Percentiles rank a stretch among this genome's conserved stretches.
Conservation (phyloP, 345 rosid species). For the Lepidium sativum region DNA sequence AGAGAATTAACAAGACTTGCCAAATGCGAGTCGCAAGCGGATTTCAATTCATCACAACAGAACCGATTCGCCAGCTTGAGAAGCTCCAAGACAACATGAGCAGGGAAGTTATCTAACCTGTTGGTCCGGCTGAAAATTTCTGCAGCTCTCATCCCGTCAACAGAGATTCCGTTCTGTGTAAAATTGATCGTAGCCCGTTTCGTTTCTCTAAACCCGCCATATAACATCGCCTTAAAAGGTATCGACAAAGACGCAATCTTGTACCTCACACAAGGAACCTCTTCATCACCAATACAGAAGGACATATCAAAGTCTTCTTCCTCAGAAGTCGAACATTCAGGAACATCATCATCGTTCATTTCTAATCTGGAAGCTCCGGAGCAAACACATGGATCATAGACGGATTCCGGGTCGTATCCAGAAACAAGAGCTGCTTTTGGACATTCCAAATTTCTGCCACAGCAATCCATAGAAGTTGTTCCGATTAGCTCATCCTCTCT, state of each 20-base stretch:
- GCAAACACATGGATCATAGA: slow-evolving; percentile 60
- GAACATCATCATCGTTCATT: slow-evolving; percentile 19
- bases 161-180: slow-evolving; percentile 56
- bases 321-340: slow-evolving; percentile 67
- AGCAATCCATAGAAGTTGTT: slow-evolving; percentile 65
- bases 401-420: slow-evolving; percentile 66
- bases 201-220: slow-evolving; percentile 66
- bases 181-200: slow-evolving; percentile 62
- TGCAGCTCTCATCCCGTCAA: slow-evolving; percentile 60
- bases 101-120: slow-evolving; percentile 38
- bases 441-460: slow-evolving; percentile 76
- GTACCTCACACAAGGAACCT: slow-evolving; percentile 60
- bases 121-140: slow-evolving; percentile 69
- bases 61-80: slow-evolving; percentile 71
- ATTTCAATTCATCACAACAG: slow-evolving; percentile 81
- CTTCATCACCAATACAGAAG: slow-evolving; percentile 68
- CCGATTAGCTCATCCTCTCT: slow-evolving; percentile 88
- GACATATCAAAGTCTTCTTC: slow-evolving; percentile 62
- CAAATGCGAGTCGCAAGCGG: slow-evolving; percentile 63
- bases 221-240: slow-evolving; percentile 74
- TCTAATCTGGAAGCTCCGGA: slow-evolving; percentile 32
- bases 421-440: slow-evolving; percentile 68
- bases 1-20: slow-evolving; percentile 48
- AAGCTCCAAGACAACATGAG: slow-evolving; percentile 55
- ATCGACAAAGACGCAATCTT: slow-evolving; percentile 61